These are phyloP conservation scores for Cryptosporidium meleagridis DNA, from an alignment of 169 alveolate species.

Conservation along the genomic window DNA sequence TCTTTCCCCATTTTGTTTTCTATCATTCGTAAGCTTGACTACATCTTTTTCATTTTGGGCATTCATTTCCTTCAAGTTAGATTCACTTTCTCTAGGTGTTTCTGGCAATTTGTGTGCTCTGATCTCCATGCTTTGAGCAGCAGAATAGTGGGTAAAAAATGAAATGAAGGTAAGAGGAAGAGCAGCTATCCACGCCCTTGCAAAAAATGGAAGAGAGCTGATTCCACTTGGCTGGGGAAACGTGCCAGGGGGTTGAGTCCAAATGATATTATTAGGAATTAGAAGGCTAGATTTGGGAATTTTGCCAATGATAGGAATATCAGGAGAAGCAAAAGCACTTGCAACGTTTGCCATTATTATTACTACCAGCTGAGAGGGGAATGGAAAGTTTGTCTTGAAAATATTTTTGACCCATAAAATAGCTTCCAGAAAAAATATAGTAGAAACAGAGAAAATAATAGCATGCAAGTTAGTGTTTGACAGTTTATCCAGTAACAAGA, in stretches of 20 bases:
- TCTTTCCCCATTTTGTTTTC: background rate
- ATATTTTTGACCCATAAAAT: constrained; percentile 16
- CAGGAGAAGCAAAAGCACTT: constrained; percentile 44
- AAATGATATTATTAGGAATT: constrained; percentile 9
- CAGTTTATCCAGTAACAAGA: constrained; percentile 1
- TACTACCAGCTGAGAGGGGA: constrained; percentile 49
- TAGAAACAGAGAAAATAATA: constrained; percentile 16
- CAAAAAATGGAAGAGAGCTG: constrained; percentile 35
- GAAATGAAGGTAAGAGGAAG: constrained; percentile 60
- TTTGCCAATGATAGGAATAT: constrained; percentile 40
- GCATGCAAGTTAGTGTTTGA: constrained; percentile 48
- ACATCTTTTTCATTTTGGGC: background rate
- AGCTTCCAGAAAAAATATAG: constrained; percentile 41
- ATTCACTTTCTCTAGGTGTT: background rate
- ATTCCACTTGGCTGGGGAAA: background rate
- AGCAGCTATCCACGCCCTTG: constrained; percentile 51
- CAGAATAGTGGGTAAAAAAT: constrained; percentile 52
- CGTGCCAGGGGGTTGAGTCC: constrained; percentile 24
- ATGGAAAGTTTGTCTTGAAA: constrained; percentile 42
- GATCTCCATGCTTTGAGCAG: constrained; percentile 54
- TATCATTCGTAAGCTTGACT: background rate
- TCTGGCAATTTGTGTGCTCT: constrained; percentile 4
- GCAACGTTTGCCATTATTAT: constrained; percentile 39
- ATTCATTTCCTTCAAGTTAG: background rate
- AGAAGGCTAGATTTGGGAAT: constrained; percentile 30